Percentiles rank a stretch among this genome's conserved stretches.
Conservation (phyloP, 257 asterid genomes). For the Petrea volubilis region DNA sequence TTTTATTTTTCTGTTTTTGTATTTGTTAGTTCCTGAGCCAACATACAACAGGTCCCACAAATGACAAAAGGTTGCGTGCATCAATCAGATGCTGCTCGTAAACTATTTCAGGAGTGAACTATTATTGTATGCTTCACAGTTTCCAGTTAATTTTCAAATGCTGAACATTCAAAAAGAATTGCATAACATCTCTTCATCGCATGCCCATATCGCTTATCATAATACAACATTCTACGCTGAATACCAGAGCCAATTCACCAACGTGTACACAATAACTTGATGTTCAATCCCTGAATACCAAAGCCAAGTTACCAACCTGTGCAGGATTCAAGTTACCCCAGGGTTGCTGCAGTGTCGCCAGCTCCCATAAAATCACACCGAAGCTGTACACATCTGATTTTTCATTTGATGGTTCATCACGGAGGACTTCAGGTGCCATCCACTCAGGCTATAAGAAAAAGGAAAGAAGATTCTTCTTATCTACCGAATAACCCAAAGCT, state of each 20-base stretch:
- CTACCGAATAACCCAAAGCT: slow-evolving; percentile 6
- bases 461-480: slow-evolving; percentile 17
- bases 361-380: slow-evolving; percentile 97
- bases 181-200: background rate
- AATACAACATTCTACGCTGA: background rate
- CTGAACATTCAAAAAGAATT: slow-evolving; percentile 15
- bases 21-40: slow-evolving; percentile 5
- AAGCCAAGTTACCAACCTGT: slow-evolving; percentile 61
- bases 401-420: slow-evolving; percentile 96
- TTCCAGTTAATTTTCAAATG: slow-evolving; percentile 9
- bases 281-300: background rate
- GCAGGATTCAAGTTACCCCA: slow-evolving; percentile 89
- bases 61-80: background rate
- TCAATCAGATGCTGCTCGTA: background rate
- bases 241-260: background rate
- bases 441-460: slow-evolving; percentile 80
- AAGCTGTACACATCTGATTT: slow-evolving; percentile 95
- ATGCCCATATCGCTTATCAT: slow-evolving; percentile 11
- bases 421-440: slow-evolving; percentile 99
- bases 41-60: background rate
- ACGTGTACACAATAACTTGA: background rate
- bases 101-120: background rate
- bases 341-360: slow-evolving; percentile 83
- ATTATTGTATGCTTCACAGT: background rate
- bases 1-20: background rate